Percentiles rank a stretch among this genome's conserved stretches.
These are phyloP conservation scores for Xerocomellus chrysenteron DNA, from an alignment of 768 basidiomycete species.

Conservation along the genomic window DNA sequence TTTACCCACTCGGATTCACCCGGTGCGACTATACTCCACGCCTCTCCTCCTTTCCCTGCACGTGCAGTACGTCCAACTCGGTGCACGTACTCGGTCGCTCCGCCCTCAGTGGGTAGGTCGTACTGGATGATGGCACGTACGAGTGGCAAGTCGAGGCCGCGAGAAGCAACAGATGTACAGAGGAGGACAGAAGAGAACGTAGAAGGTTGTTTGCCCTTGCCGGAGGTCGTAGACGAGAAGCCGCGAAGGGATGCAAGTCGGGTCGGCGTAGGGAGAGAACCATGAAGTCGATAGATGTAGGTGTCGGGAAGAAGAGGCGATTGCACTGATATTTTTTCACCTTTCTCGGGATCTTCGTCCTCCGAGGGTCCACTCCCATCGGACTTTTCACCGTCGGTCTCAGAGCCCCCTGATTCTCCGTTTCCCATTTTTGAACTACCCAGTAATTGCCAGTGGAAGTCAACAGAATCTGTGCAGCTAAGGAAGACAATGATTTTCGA, in stretches of 20 bases:
- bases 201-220: slow-evolving; percentile 30
- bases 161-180: slow-evolving; percentile 97
- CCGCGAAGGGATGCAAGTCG: slow-evolving; percentile 82
- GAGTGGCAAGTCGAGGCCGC: slow-evolving; percentile 93
- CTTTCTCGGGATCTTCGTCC: slow-evolving; percentile 26
- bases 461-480: slow-evolving; percentile 96
- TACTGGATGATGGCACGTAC: slow-evolving; percentile 95
- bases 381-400: slow-evolving; percentile 25
- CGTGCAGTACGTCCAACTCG: slow-evolving; percentile 96
- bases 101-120: slow-evolving; percentile 96
- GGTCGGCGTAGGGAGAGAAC: slow-evolving; percentile 78
- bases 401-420: slow-evolving; percentile 25
- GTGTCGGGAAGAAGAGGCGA: slow-evolving; percentile 82
- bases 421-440: slow-evolving; percentile 68
- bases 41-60: slow-evolving; percentile 92
- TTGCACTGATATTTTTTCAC: slow-evolving; percentile 50
- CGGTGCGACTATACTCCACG: slow-evolving; percentile 89
- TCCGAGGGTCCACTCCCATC: slow-evolving; percentile 26
- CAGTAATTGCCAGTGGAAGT: slow-evolving; percentile 90
- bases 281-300: slow-evolving; percentile 86
- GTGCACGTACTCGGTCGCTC: slow-evolving; percentile 95
- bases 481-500: slow-evolving; percentile 92
- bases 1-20: slow-evolving; percentile 87
- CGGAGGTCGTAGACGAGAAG: slow-evolving; percentile 55
- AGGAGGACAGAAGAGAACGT: slow-evolving; percentile 70